These are phyloP conservation scores for Silene noctiflora DNA, from an alignment of 179 eudicot genomes.

Conservation along the genomic window DNA sequence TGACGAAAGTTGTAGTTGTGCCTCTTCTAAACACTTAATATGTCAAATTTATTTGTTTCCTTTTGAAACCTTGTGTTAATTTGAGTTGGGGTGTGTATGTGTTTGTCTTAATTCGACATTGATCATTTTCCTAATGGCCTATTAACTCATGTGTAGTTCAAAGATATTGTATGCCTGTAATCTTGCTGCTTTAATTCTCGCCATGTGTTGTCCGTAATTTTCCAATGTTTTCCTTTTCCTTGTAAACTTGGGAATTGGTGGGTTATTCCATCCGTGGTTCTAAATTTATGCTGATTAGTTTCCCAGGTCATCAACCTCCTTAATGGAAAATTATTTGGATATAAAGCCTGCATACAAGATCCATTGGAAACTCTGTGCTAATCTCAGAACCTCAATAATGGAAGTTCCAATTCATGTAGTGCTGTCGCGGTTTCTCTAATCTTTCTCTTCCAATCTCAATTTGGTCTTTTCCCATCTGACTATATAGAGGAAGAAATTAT, in stretches of 20 bases:
- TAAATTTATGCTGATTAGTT: neutral
- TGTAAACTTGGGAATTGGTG: neutral
- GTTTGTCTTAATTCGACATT: conserved; percentile 21
- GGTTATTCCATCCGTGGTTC: neutral
- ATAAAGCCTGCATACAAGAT: too few relatives aligned
- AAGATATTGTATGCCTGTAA: neutral
- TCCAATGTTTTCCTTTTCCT: neutral
- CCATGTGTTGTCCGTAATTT: neutral
- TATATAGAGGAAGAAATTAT: too few relatives aligned
- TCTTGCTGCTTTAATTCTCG: neutral
- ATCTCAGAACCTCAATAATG: too few relatives aligned
- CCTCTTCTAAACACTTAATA: conserved; percentile 16
- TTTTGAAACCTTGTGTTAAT: neutral
- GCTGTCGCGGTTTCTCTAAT: too few relatives aligned
- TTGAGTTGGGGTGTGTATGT: conserved; percentile 22
- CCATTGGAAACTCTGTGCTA: too few relatives aligned
- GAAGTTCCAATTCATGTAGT: too few relatives aligned
- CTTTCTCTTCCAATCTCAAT: too few relatives aligned
- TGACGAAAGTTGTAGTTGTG: conserved; percentile 6
- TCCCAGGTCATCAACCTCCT: neutral
- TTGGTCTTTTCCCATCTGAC: too few relatives aligned
- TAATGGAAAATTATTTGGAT: too few relatives aligned
- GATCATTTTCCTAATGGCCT: conserved; percentile 13
- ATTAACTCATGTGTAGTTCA: conserved; percentile 14
- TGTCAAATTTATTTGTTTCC: conserved; percentile 10